A percentile compares a stretch with the other conserved stretches of the same genome.
These are phyloP conservation scores for Coccinonectria pachysandricola DNA, from an alignment of 2,329 filamentous ascomycete genomes.

Conservation along the genomic window DNA sequence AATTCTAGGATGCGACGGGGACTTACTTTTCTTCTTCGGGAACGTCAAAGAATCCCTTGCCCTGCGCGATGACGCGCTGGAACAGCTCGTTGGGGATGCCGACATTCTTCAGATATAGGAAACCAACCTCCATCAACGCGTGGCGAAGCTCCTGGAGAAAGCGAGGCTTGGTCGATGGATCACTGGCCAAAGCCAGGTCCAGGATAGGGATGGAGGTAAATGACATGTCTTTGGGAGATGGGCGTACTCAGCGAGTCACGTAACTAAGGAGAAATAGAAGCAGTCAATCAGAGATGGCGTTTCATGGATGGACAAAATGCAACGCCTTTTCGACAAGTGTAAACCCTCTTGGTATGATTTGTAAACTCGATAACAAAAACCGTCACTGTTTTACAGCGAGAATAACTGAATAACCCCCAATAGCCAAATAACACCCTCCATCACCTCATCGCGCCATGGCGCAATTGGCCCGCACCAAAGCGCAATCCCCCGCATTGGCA, in stretches of 20 bases:
- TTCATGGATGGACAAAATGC: no score
- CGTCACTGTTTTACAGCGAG: no score
- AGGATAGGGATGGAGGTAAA: slow-evolving; percentile 71
- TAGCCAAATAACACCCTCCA: slow-evolving; percentile 9
- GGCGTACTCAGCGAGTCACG: no score
- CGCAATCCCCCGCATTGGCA: no score
- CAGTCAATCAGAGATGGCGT: no score
- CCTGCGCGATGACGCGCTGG: slow-evolving; percentile 54
- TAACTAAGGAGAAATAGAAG: no score
- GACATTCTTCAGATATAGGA: slow-evolving; percentile 74
- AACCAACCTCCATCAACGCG: slow-evolving; percentile 77
- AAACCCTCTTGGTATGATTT: slow-evolving; percentile 7
- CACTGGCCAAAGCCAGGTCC: slow-evolving; percentile 57
- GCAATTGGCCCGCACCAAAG: slow-evolving; percentile 26
- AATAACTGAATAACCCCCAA: no score
- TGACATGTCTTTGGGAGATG: no score
- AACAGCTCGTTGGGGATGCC: slow-evolving; percentile 59
- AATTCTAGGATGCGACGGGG: no score
- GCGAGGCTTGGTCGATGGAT: slow-evolving; percentile 55
- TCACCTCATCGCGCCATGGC: slow-evolving; percentile 21
- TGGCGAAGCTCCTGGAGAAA: slow-evolving; percentile 64
- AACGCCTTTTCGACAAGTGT: no score
- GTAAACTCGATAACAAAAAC: no score
- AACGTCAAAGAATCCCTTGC: slow-evolving; percentile 66
- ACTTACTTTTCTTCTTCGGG: slow-evolving; percentile 62